Evolutionary conservation across 345 rosid genomes (phyloP).

Genomic region (Hevea brasiliensis): DNA sequence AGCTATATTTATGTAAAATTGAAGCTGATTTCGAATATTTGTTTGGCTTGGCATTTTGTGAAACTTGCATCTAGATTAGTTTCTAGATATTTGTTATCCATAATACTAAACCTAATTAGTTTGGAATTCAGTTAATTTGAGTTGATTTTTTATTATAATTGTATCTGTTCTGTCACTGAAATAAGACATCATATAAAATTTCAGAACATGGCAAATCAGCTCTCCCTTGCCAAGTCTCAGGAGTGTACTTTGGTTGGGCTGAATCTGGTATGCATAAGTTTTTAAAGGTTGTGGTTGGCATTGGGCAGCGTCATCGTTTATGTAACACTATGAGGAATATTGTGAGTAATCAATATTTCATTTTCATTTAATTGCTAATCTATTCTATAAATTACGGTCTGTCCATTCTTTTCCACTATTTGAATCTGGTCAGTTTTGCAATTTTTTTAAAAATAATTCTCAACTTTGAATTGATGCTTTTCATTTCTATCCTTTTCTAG

Average conservation of each 20-base stretch:
- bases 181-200: background rate
- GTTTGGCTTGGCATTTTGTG: background rate
- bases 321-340: constrained; percentile 9
- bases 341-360: constrained; percentile 18
- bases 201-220: constrained; percentile 17
- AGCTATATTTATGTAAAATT: background rate
- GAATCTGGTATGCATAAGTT: constrained; percentile 11
- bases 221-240: constrained; percentile 37
- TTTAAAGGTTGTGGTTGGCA: constrained; percentile 31
- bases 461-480: no score
- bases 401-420: background rate
- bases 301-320: constrained; percentile 20
- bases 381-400: background rate
- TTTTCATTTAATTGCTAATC: background rate
- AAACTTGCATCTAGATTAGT: background rate
- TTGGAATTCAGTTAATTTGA: background rate
- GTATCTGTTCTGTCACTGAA: background rate
- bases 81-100: background rate
- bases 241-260: constrained; percentile 44
- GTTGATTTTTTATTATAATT: background rate
- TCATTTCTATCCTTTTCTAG: no score
- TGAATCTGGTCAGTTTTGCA: background rate
- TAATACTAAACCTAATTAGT: background rate
- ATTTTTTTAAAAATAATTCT: no score
- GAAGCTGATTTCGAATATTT: no score